Base-by-base conservation (phyloP, 352 stramenopile species). In the Pythium volutum region DNA sequence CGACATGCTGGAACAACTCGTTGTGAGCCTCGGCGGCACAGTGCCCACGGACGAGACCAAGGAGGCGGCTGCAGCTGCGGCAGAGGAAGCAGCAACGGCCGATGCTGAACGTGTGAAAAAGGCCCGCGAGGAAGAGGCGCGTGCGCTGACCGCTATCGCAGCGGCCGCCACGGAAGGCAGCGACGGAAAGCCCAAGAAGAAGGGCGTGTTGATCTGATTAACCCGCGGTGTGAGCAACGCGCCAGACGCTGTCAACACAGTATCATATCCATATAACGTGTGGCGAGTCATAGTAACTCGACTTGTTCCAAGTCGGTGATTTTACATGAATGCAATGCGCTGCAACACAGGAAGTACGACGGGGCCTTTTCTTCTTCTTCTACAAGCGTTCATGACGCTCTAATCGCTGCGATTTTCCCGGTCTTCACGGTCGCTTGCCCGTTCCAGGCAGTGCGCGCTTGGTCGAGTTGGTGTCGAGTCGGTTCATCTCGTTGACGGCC, bases 401-500 rank as follows among this genome's bases (percentile, higher is more conserved):
- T 48, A 48, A 9, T 29, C n/a, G 42, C n/a, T n/a, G 42, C 42
- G 33, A 29, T 0, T 20, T 2, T 45, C 34, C 18, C 49, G 14
- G 16, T 31, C 18, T 23, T 62, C 45, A 71, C 29, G 65, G 65
- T 38, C 75, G 85, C 69, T 91, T 94, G 49, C 81, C 83, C 15
- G 79, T 77, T 15, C 79, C 83, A 22, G 87, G 81, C 38, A 94
- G 71, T 57, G 81, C 84, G 18, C 85, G 83, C 75, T 88, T 89
- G 55, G 74, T 88, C 23, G 83, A 93, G 62, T 85, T 68, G 65
- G 71, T 84, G 73, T 98, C 88, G 70, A 98, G 84, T 58, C 89
- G 96, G 61, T 97, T 97, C 85, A 99, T 98, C 75, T 99, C 96
- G 71, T 98, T 98, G 58, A 99, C 95, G 20, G 95, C 90, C 62